Conservation (phyloP, 306 rosid species). For the Casuarina glauca region DNA sequence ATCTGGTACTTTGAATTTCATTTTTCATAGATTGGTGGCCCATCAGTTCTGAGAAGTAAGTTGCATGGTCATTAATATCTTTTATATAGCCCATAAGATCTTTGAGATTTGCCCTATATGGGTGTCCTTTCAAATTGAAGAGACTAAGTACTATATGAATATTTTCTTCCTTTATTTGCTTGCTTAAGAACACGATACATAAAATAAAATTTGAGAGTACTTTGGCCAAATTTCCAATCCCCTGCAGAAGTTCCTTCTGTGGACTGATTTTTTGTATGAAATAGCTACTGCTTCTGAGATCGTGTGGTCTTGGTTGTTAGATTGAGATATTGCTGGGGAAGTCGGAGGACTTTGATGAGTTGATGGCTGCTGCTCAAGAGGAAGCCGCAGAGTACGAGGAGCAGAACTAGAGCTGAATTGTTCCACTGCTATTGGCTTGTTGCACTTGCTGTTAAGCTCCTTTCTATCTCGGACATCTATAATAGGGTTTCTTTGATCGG, state of each 20-base stretch:
- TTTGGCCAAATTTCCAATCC: not conserved
- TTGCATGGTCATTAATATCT: not conserved
- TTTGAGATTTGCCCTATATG: not conserved
- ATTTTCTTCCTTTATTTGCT: not conserved
- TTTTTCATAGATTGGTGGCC: not conserved
- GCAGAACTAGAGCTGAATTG: constrained; percentile 19
- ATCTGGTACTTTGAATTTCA: not conserved
- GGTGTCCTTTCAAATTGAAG: not conserved
- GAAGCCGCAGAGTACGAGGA: constrained; percentile 54
- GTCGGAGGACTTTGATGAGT: constrained; percentile 71
- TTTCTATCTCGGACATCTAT: not conserved
- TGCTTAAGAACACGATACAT: not conserved
- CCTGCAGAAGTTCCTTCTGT: too few species aligned
- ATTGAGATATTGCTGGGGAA: constrained; percentile 73
- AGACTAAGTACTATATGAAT: not conserved
- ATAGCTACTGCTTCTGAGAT: not conserved
- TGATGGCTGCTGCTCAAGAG: constrained; percentile 66
- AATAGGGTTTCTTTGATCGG: constrained; percentile 15
- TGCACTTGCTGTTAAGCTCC: not conserved
- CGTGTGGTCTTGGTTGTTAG: constrained; percentile 30
- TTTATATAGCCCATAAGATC: not conserved
- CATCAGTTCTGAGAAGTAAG: not conserved
- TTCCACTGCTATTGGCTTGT: constrained; percentile 10
- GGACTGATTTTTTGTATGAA: not conserved
- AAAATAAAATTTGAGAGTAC: not conserved